Base-by-base conservation (phyloP, 2,329 filamentous ascomycete genomes). In the Pseudocercospora macadamiae region DNA sequence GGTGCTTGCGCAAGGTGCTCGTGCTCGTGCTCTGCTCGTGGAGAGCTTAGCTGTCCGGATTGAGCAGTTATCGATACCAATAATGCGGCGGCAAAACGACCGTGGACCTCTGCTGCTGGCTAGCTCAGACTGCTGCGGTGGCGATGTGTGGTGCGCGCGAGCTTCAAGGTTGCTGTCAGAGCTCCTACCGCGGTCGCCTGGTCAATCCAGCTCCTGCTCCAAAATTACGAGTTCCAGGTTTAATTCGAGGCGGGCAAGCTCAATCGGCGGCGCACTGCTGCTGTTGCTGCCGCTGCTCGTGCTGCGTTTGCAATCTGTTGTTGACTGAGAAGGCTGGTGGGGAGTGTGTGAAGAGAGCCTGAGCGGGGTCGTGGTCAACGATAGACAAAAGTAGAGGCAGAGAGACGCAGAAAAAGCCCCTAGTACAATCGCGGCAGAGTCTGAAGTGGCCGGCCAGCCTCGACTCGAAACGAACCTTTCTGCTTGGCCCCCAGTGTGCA, bases 311-410 rank as follows among this genome's bases (percentile, higher is more conserved):
- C 26, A 51, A 53, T 51, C 55, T 54, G 39, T 30, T 39, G 53
- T 32, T 48, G 30, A 19, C 42, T n/a, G 42, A 45, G 42, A 25
- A 45, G 42, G 42, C 42, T 18, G 42, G 42, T 25, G 42, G 19
- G 42, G 96, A 77, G 90, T 93, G 76, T 89, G 85, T 81, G 96
- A 91, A 71, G 90, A 90, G 71, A 96, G 89, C 67, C 91, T 93
- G 77, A 96, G 10, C 32, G 42, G 18, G 23, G 42, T 18, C 23
- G 42, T 21, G 42, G n/a, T n/a, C n/a, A n/a, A n/a, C 18, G 42
- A 21, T 45, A 18, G 19, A 16, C 34, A 16, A 16, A 6, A 9
- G 34, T 16, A 16, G 21, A 12, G 9, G 21, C 39, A 44, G 16
- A 14, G 39, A 23, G 16, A 5, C 19, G 39, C 5, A 44, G 39